Evolutionary conservation across 176 grass and related monocot species (phyloP), one percentile per base, ranked within the genome.

Genomic region (Oryza coarctata): DNA sequence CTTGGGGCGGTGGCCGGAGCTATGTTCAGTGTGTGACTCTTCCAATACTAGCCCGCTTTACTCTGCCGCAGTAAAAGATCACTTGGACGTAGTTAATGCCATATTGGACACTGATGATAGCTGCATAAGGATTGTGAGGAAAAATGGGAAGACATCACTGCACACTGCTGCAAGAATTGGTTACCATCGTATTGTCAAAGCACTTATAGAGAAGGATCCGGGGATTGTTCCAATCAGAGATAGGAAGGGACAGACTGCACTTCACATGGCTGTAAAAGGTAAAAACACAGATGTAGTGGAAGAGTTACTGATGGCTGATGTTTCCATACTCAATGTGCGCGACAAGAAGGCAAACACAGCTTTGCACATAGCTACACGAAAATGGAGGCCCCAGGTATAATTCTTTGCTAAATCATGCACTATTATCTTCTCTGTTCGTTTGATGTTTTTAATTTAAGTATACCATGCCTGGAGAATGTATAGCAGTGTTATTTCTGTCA

Each of bases 181-280:
- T 44, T 82, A 92, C 70, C 86, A 95, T 82, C 80, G 74, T 14
- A 90, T 99, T 62, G 96, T 95, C 27, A 99, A 88, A 75, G 82
- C 83, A 69, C 91, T 99, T 12, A 84, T 99, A 41, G 85, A 91
- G 34, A 89, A 77, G 83, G 96, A 99, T 82, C 91, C 91, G 1
- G 88, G 64, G 69, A 89, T 99, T 27, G 96, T 93, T 71, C 72
- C 87, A 7, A 89, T 99, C 74, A 95, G 70, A 72, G 96, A 99
- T 82, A 99, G 68, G 82, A 99, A 99, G 69, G 96, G 96, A 18
- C 96, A 99, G 73, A 99, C 90, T 77, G 96, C 96, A 47, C 93
- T 99, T 70, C 96, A 99, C 90, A 99, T 99, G 96, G 96, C 96
- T 62, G 96, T 99, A 18, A 99, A 99, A 76, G 96, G 96, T 61